These are phyloP conservation scores for Hypoxylon sp. DNA, from an alignment of 2,329 filamentous ascomycete species.

Conservation along the genomic window DNA sequence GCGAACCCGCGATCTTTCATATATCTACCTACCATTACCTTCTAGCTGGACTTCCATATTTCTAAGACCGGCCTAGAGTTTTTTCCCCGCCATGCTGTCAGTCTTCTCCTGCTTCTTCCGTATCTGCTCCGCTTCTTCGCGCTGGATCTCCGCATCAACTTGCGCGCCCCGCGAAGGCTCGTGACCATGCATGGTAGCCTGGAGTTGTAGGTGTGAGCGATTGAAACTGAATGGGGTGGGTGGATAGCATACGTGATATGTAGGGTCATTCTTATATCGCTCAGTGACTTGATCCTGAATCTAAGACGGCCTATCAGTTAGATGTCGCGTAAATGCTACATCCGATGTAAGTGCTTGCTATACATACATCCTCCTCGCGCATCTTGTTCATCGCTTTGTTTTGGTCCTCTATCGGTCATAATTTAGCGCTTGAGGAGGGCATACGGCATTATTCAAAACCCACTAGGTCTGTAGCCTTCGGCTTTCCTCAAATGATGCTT, in stretches of 20 bases:
- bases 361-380: conserved; percentile 43
- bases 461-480: conserved; percentile 44
- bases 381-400: conserved; percentile 45
- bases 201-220: background rate
- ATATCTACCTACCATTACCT: background rate
- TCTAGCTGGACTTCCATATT: background rate
- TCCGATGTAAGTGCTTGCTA: background rate
- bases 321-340: background rate
- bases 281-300: conserved; percentile 39
- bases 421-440: background rate
- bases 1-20: background rate
- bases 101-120: conserved; percentile 45
- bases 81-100: conserved; percentile 43
- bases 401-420: conserved; percentile 37
- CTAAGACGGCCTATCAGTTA: conserved; percentile 28
- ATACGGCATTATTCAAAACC: conserved; percentile 5
- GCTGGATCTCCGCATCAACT: conserved; percentile 46
- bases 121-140: conserved; percentile 45
- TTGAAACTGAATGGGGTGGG: background rate
- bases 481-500: conserved; percentile 43
- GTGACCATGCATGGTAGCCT: conserved; percentile 47
- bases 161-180: conserved; percentile 45
- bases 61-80: conserved; percentile 8
- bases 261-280: conserved; percentile 46
- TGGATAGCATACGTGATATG: conserved; percentile 39